A percentile compares a stretch with the other conserved stretches of the same genome.
Evolutionary conservation across 805 yeast genomes (phyloP).

Genomic region (Kodamaea kakaduensis): DNA sequence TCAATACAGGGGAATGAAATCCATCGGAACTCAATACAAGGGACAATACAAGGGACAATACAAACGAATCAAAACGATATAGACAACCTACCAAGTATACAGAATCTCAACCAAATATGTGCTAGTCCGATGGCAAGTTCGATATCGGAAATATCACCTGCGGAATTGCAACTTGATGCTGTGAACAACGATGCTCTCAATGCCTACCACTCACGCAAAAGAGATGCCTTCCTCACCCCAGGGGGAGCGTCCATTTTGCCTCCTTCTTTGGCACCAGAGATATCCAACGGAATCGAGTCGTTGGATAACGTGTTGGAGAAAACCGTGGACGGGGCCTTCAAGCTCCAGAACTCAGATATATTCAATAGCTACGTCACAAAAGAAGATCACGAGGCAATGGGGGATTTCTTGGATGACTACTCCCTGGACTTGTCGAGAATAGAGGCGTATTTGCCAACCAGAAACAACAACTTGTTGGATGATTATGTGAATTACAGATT

Average conservation of each 20-base stretch:
- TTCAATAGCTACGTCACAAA: conserved; percentile 21
- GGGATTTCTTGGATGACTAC: conserved; percentile 20
- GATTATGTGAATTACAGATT: conserved; percentile 6
- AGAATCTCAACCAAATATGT: background rate
- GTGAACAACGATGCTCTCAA: too few species aligned
- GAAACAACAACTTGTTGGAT: conserved; percentile 12
- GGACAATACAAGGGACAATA: too few species aligned
- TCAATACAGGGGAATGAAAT: background rate
- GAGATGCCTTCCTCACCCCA: background rate
- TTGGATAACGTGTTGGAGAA: conserved; percentile 24
- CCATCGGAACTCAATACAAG: too few species aligned
- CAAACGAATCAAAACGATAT: too few species aligned
- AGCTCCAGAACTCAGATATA: conserved; percentile 24
- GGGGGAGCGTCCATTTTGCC: conserved; percentile 2
- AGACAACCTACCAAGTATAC: background rate
- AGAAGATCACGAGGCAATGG: conserved; percentile 1
- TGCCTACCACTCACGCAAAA: too few species aligned
- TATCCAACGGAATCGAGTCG: conserved; percentile 25
- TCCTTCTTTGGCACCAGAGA: conserved; percentile 12
- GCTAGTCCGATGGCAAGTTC: background rate
- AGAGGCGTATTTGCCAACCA: conserved; percentile 22
- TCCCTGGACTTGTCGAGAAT: conserved; percentile 35
- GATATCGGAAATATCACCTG: background rate
- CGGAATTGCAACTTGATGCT: background rate
- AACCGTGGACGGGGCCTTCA: conserved; percentile 24